Conservation (phyloP, 257 asterid genomes). For the Capsicum pubescens region DNA sequence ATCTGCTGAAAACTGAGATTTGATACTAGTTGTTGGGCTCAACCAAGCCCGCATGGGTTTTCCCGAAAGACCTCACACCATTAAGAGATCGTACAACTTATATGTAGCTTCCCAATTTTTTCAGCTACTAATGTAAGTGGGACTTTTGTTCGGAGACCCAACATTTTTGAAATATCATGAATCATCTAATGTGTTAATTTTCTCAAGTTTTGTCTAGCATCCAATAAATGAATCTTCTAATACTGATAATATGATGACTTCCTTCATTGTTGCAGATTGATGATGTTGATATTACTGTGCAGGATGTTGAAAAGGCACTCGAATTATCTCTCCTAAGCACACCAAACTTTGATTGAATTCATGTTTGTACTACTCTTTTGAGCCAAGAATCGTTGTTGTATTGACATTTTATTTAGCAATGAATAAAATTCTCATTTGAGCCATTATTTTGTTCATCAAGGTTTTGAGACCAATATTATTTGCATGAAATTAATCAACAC, state of each 20-base stretch:
- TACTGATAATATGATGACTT: neutral
- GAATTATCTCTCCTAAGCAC: neutral
- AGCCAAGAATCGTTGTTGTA: neutral
- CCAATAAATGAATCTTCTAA: neutral
- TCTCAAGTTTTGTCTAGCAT: no score
- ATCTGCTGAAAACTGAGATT: no score
- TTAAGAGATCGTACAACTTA: no score
- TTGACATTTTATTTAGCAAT: neutral
- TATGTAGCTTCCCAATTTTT: no score
- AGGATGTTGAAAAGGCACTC: neutral
- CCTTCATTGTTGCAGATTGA: slow-evolving; percentile 14
- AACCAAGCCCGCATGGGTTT: no score
- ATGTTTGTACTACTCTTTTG: neutral
- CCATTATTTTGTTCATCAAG: no score
- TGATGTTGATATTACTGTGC: slow-evolving; percentile 20
- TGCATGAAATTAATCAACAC: neutral
- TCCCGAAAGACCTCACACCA: no score
- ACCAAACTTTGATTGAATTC: neutral
- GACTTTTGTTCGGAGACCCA: no score
- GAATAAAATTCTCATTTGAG: neutral
- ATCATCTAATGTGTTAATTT: no score
- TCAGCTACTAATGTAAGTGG: no score
- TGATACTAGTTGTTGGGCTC: no score
- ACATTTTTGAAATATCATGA: neutral
- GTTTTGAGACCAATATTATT: neutral